Conservation (phyloP, 192 early-diverging fungal genomes). For the Mortierella hygrophila region DNA sequence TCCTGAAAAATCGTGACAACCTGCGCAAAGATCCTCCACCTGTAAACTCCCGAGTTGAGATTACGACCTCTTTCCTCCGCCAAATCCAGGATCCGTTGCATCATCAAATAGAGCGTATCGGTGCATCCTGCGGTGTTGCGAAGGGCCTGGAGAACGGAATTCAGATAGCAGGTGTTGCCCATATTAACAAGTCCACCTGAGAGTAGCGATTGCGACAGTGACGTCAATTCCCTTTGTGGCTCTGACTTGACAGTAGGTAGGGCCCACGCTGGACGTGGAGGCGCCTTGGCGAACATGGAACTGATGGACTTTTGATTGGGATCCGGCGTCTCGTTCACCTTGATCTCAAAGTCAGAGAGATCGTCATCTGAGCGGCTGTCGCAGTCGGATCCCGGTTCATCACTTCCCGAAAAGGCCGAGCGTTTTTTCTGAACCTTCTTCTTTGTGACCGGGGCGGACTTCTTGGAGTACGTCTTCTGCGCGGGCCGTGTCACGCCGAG, state of each 20-base stretch:
- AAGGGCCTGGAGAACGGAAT: slow-evolving; percentile 38
- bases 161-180: slow-evolving; percentile 50
- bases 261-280: background rate
- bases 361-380: slow-evolving; percentile 27
- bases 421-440: slow-evolving; percentile 5
- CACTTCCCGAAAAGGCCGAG: slow-evolving; percentile 29
- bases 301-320: slow-evolving; percentile 47
- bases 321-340: slow-evolving; percentile 30
- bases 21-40: slow-evolving; percentile 24
- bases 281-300: slow-evolving; percentile 34
- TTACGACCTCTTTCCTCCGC: background rate
- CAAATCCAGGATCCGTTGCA: slow-evolving; percentile 11
- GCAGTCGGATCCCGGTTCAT: slow-evolving; percentile 6
- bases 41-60: slow-evolving; percentile 13
- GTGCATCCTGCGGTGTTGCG: slow-evolving; percentile 32
- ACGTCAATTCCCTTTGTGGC: slow-evolving; percentile 8
- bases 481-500: background rate
- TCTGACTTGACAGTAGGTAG: slow-evolving; percentile 8
- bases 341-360: slow-evolving; percentile 12
- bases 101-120: slow-evolving; percentile 14
- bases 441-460: background rate
- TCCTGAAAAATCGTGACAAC: background rate
- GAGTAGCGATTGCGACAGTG: slow-evolving; percentile 16
- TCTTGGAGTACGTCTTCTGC: background rate
- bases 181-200: slow-evolving; percentile 44